Evolutionary conservation across 805 yeast genomes (phyloP).

Genomic region (Candida morakotiae): DNA sequence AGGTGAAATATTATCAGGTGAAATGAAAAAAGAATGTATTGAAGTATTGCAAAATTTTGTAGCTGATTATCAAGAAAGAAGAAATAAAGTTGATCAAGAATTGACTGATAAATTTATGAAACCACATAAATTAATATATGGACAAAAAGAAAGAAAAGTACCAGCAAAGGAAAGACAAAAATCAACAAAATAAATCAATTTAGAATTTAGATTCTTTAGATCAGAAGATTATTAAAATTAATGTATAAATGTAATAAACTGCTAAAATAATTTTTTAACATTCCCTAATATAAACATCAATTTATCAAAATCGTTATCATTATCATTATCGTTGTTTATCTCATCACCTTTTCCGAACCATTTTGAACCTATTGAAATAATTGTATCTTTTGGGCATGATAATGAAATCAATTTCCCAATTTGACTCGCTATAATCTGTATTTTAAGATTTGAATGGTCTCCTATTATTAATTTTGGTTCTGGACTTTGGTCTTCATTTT

Average conservation of each 20-base stretch:
- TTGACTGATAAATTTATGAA: conserved; percentile 68
- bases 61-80: conserved; percentile 73
- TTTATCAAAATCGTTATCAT: conserved; percentile 40
- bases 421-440: conserved; percentile 47
- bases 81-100: conserved; percentile 61
- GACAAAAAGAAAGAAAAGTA: conserved; percentile 68
- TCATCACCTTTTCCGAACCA: conserved; percentile 41
- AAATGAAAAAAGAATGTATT: conserved; percentile 85
- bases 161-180: conserved; percentile 50
- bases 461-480: conserved; percentile 48
- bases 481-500: conserved; percentile 18
- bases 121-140: conserved; percentile 78
- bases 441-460: conserved; percentile 41
- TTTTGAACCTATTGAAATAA: conserved; percentile 43
- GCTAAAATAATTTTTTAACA: conserved; percentile 11
- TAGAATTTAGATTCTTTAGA: too few species aligned
- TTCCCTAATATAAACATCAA: conserved; percentile 40
- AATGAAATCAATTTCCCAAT: conserved; percentile 40
- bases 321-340: conserved; percentile 24
- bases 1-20: conserved; percentile 89
- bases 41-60: conserved; percentile 77
- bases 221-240: conserved; percentile 4
- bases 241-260: not conserved
- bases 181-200: conserved; percentile 6
- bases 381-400: conserved; percentile 31